These are phyloP conservation scores for Alternaria brassicae DNA, from an alignment of 2,329 filamentous ascomycete genomes.

Conservation along the genomic window DNA sequence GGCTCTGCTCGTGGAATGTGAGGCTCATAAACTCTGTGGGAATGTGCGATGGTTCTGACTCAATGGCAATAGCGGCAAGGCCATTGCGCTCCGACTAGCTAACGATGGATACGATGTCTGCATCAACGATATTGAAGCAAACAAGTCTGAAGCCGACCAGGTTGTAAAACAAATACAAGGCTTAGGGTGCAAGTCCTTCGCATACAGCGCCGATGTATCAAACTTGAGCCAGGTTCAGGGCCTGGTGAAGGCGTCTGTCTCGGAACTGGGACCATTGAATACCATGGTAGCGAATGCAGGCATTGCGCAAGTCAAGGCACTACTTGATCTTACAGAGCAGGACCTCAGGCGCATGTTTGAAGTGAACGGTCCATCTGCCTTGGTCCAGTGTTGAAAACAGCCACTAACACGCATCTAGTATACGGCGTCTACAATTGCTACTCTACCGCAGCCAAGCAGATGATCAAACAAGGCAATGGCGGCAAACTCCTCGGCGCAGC, in stretches of 20 bases:
- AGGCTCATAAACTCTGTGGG: constrained; percentile 4
- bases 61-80: constrained; percentile 59
- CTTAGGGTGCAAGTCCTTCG: constrained; percentile 61
- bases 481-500: constrained; percentile 61
- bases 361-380: constrained; percentile 57
- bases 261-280: constrained; percentile 61
- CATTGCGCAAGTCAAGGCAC: constrained; percentile 63
- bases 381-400: not conserved
- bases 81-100: constrained; percentile 69
- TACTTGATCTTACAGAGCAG: constrained; percentile 64
- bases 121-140: constrained; percentile 67
- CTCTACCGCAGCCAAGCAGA: constrained; percentile 66
- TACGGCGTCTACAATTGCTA: constrained; percentile 71
- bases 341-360: constrained; percentile 67
- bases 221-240: constrained; percentile 60
- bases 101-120: constrained; percentile 71
- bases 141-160: constrained; percentile 61
- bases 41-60: not conserved
- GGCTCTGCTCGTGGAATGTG: constrained; percentile 50
- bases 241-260: constrained; percentile 61
- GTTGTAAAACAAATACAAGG: constrained; percentile 61
- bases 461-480: constrained; percentile 64
- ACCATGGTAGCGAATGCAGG: constrained; percentile 68
- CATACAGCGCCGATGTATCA: constrained; percentile 68
- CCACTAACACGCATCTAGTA: constrained; percentile 46